Evolutionary conservation across 352 stramenopile species (phyloP).

Genomic region (Phytophthora cryptogea): DNA sequence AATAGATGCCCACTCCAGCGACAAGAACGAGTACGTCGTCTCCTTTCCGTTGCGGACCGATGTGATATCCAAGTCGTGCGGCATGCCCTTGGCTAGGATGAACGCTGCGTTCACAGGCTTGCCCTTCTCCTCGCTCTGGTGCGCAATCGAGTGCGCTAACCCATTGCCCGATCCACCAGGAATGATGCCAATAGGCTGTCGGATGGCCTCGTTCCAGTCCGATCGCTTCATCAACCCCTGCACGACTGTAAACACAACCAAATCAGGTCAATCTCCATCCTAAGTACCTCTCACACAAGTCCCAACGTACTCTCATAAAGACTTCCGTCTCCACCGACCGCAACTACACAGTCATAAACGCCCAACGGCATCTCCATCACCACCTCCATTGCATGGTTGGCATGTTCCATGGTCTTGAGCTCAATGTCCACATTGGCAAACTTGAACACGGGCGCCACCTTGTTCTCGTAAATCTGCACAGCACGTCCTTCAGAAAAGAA

Average conservation of each 20-base stretch:
- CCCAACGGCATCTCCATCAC: constrained; percentile 47
- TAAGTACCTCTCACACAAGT: too few species aligned
- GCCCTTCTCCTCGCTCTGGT: constrained; percentile 49
- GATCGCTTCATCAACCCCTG: constrained; percentile 73
- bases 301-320: constrained; percentile 67
- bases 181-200: constrained; percentile 65
- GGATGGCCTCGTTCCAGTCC: constrained; percentile 77
- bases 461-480: constrained; percentile 55
- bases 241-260: constrained; percentile 45
- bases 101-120: constrained; percentile 62
- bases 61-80: constrained; percentile 72
- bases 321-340: constrained; percentile 72
- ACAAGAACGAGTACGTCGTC: constrained; percentile 80
- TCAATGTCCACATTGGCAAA: constrained; percentile 57
- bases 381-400: constrained; percentile 61
- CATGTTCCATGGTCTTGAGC: constrained; percentile 51
- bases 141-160: constrained; percentile 61
- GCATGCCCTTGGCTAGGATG: constrained; percentile 65
- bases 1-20: constrained; percentile 82
- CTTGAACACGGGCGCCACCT: constrained; percentile 56
- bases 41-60: constrained; percentile 62
- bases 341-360: constrained; percentile 68
- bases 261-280: too few species aligned
- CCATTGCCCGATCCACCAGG: constrained; percentile 72
- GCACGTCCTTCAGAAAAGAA: constrained; percentile 36